A percentile compares a stretch with the other conserved stretches of the same genome.
Conservation (phyloP, 176 grass and related monocot species). For the Miscanthus lutarioriparius region DNA sequence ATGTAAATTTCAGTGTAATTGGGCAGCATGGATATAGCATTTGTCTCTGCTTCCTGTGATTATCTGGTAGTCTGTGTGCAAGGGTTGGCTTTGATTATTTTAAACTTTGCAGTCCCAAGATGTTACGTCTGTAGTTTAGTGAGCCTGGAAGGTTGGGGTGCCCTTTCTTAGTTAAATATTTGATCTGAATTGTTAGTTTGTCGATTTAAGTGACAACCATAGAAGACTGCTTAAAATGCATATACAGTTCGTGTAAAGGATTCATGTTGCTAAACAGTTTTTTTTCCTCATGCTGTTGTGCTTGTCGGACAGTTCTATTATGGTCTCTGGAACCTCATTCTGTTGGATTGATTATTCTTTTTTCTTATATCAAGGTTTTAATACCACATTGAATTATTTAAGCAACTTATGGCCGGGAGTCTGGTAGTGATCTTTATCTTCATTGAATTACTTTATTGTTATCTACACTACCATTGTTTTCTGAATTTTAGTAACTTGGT, state of each 20-base stretch:
- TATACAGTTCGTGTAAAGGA: neutral
- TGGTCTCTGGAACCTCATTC: neutral
- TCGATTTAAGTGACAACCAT: neutral
- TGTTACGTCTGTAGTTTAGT: neutral
- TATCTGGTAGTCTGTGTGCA: neutral
- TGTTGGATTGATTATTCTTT: neutral
- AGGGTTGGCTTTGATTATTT: neutral
- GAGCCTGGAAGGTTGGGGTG: neutral
- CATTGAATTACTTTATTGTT: slow-evolving; percentile 12
- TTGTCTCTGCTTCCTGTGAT: neutral
- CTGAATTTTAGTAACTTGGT: neutral
- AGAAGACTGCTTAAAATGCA: neutral
- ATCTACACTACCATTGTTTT: neutral
- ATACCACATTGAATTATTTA: neutral
- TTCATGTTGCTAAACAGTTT: slow-evolving; percentile 2
- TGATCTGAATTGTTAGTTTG: neutral
- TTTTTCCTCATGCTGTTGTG: neutral
- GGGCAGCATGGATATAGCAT: neutral
- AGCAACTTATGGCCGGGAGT: neutral
- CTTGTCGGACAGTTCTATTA: neutral
- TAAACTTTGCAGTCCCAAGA: neutral
- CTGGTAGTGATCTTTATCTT: neutral
- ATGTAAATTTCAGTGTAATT: neutral
- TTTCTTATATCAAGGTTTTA: neutral
- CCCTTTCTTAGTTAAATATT: neutral